Percentiles rank a stretch among this genome's conserved stretches.
phyloP scores from a whole-genome alignment of 352 stramenopile genomes.

The Pythium pyrilobum region DNA sequence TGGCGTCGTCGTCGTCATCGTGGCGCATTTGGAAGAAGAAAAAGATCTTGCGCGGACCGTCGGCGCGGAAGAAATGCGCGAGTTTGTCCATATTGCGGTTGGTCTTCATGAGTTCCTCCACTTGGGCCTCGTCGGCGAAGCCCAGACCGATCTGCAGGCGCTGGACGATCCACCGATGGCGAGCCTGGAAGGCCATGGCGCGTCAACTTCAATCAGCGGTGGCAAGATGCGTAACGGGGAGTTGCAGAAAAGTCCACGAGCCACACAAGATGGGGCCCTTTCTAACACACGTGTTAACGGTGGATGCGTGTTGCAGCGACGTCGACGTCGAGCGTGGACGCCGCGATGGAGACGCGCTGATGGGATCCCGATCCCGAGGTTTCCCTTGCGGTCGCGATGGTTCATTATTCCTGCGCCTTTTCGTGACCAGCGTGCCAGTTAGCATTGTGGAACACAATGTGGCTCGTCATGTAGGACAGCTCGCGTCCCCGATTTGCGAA shows the following conservation, averaged over 20 bases:
- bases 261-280: too few relatives aligned
- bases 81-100: conserved; percentile 81
- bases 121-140: conserved; percentile 64
- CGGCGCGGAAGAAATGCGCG: conserved; percentile 57
- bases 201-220: neutral
- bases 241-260: too few relatives aligned
- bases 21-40: conserved; percentile 67
- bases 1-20: conserved; percentile 13
- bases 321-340: too few relatives aligned
- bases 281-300: too few relatives aligned
- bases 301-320: too few relatives aligned
- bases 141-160: conserved; percentile 67
- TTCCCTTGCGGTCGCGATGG: neutral
- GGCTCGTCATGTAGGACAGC: neutral
- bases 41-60: conserved; percentile 69
- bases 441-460: neutral
- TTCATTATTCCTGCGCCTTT: conserved; percentile 10
- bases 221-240: neutral
- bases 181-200: conserved; percentile 78
- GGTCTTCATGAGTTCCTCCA: conserved; percentile 74
- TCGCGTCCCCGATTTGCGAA: too few relatives aligned
- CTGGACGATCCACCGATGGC: conserved; percentile 83
- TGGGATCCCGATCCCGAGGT: too few relatives aligned
- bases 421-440: conserved; percentile 1
- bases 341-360: too few relatives aligned